phyloP scores from a whole-genome alignment of 1,284 basidiomycete species.

The Volvariella surrecta region DNA sequence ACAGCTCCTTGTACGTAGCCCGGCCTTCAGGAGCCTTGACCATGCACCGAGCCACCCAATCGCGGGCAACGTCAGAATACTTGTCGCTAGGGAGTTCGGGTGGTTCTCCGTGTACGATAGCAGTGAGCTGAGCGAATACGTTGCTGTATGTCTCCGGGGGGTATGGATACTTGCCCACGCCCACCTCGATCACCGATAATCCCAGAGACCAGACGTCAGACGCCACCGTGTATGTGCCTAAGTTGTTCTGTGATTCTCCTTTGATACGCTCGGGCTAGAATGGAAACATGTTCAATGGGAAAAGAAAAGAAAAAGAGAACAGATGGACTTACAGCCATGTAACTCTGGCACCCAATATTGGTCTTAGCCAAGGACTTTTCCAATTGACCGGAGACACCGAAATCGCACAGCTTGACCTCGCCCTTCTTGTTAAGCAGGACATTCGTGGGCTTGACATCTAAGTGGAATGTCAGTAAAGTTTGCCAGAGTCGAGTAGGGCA shows the following conservation, averaged over 20 bases:
- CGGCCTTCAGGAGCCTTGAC: conserved; percentile 72
- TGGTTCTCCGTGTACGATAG: conserved; percentile 92
- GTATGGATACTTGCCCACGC: conserved; percentile 90
- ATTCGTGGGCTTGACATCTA: conserved; percentile 97
- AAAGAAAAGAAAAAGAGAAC: conserved; percentile 6
- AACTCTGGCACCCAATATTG: conserved; percentile 97
- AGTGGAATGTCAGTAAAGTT: not conserved
- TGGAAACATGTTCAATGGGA: conserved; percentile 6
- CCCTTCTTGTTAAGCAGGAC: conserved; percentile 88
- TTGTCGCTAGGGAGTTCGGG: conserved; percentile 67
- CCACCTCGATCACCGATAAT: conserved; percentile 90
- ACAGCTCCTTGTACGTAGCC: conserved; percentile 79
- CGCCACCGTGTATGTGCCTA: conserved; percentile 90
- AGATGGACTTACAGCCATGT: conserved; percentile 93
- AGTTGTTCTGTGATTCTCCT: conserved; percentile 82
- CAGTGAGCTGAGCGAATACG: conserved; percentile 90
- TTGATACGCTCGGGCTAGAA: conserved; percentile 88
- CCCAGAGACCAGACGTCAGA: conserved; percentile 99
- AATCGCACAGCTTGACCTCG: conserved; percentile 93
- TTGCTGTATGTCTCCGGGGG: conserved; percentile 98
- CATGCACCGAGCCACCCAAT: conserved; percentile 60
- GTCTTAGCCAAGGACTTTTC: conserved; percentile 97
- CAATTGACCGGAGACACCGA: conserved; percentile 95
- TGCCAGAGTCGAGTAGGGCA: not conserved
- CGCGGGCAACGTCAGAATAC: conserved; percentile 39